Percentiles rank a stretch among this genome's conserved stretches.
phyloP scores from a whole-genome alignment of 2,329 filamentous ascomycete genomes.

The Aspergillus texensis region DNA sequence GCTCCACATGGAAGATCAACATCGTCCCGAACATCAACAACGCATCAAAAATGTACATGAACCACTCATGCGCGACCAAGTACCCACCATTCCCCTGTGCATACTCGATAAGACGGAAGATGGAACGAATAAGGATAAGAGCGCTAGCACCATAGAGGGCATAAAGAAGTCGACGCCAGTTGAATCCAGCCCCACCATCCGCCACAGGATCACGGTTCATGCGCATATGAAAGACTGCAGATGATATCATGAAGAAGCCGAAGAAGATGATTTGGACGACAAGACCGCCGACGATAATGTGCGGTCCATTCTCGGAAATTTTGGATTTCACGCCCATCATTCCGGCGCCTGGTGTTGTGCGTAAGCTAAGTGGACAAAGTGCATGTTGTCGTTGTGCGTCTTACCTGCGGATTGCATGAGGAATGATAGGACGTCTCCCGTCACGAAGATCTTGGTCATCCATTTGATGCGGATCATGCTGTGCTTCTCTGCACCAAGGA shows the following conservation, averaged over 20 bases:
- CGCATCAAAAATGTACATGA: constrained; percentile 22
- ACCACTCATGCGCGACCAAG: constrained; percentile 11
- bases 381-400: not conserved
- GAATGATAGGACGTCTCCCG: constrained; percentile 28
- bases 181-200: not conserved
- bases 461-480: constrained; percentile 24
- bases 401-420: constrained; percentile 28
- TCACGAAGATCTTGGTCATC: constrained; percentile 31
- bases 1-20: constrained; percentile 14
- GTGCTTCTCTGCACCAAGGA: constrained; percentile 18
- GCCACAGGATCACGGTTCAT: constrained; percentile 9
- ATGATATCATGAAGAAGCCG: constrained; percentile 53
- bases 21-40: constrained; percentile 18
- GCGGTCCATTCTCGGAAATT: not conserved
- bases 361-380: not conserved
- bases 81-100: constrained; percentile 11
- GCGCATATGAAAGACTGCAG: constrained; percentile 11
- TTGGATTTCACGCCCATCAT: not conserved
- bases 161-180: constrained; percentile 14
- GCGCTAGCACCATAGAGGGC: constrained; percentile 15
- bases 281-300: constrained; percentile 58
- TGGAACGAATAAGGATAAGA: constrained; percentile 18
- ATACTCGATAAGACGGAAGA: constrained; percentile 18
- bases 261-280: constrained; percentile 63
- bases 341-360: not conserved